Base-by-base conservation (phyloP, 2,329 filamentous ascomycete species). In the Conoideocrella luteorostrata region DNA sequence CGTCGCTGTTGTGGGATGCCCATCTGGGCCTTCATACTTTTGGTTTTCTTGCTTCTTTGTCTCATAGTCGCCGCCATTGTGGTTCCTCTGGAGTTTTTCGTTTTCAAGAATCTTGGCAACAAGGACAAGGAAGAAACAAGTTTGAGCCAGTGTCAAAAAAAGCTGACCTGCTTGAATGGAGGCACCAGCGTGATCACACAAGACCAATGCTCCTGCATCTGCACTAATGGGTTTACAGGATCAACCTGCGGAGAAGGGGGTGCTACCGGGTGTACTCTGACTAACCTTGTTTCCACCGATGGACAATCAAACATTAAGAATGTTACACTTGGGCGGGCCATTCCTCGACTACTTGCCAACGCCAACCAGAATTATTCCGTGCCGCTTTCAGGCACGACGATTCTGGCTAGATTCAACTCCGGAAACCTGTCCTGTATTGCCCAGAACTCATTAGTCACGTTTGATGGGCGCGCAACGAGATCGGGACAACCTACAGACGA, bases 361-460 rank as follows among this genome's bases (percentile, higher is more conserved):
- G 78, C 85, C 0, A 65, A 78, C 47, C 58, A 66, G 18, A 85
- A 87, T 52, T 97, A 87, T 64, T 82, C 81, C 3, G 77, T 98
- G 36, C 78, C 86, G 0, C 75, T 98, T 1, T 79, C 85, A 35
- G 73, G 78, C 4, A 78, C 78, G 1, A 74, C 74, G 7, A 77
- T 97, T 41, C 67, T 95, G 44, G 80, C 82, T 2, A 77, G 88
- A 38, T 87, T 97, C 62, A 91, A 85, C 56, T 67, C 74, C 5
- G 78, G 77, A 24, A 84, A 84, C 50, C 70, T 95, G 13, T 89
- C 86, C 43, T 98, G 93, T 63, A 79, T 80, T 7, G 80, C 83
- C 0, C 85, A 96, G 61, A 97, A 97, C 56, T 84, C 88, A 0
- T 73, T 98, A 4, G 84, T 97, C 13, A 88, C 86, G 0, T 95